Conservation (phyloP, 2,329 filamentous ascomycete species). For the Pseudogymnoascus sp. region DNA sequence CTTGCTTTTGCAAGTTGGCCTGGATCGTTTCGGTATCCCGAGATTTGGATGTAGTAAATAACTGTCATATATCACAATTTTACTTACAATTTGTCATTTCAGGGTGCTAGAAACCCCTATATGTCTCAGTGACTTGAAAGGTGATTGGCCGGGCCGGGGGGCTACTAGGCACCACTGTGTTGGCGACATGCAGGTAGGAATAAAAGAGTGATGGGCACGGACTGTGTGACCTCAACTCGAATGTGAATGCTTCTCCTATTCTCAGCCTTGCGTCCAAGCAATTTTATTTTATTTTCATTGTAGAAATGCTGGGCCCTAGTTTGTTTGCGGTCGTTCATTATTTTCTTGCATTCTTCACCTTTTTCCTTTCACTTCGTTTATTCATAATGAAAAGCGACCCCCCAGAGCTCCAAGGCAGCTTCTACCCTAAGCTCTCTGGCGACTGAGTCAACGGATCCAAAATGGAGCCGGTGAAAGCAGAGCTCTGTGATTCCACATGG, state of each 20-base stretch:
- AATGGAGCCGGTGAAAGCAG: neutral
- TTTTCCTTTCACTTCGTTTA: neutral
- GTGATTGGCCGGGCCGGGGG: neutral
- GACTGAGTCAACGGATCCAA: neutral
- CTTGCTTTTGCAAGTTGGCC: neutral
- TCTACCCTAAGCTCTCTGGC: neutral
- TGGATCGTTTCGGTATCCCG: neutral
- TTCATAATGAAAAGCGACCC: neutral
- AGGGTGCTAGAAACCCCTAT: neutral
- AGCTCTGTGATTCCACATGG: neutral
- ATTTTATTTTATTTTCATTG: neutral
- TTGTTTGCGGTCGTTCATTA: neutral
- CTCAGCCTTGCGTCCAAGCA: neutral
- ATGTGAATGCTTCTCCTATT: neutral
- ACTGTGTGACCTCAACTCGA: neutral
- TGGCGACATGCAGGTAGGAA: neutral
- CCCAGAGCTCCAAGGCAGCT: neutral
- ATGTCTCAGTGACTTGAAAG: neutral
- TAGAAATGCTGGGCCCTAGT: neutral
- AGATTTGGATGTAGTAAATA: neutral
- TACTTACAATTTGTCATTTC: neutral
- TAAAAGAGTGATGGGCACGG: neutral
- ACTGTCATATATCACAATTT: conserved; percentile 2
- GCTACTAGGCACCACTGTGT: neutral
- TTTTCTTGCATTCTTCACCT: neutral